Base-by-base conservation (phyloP, 2,329 filamentous ascomycete species). In the Neofusicoccum kwambonambiense region DNA sequence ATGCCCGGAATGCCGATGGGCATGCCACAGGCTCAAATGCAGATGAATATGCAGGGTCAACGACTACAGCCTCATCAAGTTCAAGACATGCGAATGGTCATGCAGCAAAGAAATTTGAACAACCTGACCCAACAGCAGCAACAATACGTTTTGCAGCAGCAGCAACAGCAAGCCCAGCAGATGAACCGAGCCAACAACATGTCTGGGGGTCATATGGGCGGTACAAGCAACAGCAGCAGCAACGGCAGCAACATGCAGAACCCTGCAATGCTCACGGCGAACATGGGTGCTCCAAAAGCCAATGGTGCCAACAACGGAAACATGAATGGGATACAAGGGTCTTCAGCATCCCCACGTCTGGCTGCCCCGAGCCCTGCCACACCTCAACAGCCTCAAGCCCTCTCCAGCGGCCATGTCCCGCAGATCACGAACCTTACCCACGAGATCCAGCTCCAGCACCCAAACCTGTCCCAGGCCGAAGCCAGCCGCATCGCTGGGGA, bases 21-120 rank as follows among this genome's bases (percentile, higher is more conserved):
- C 70, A 82, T 90, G 27, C 87, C 88, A 42, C 89, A 91, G 73
- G 88, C 89, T 27, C 90, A 90, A 68, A 84, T 92, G 80, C 88
- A 90, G 70, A 82, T 83, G 15, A 79, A 83, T 39, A 81, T 84
- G 75, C 81, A 80, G 67, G 79, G 78, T 54, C 84, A 89, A 67
- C 83, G 86, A 62, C 84, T 89, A 63, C 84, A 91, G 80, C 71
- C 70, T 49, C 77, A 77, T 67, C 75, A 74, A 49, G 51, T 61
- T 13, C 75, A 78, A 51, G 73, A 77, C 63, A 71, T 77, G 68
- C 75, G 76, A 12, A 74, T 78, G 70, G 72, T 73, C 15, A 77
- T 79, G 74, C 72, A 56, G 8, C 57, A 54, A 34, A 57, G 51
- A 22, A 65, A 77, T 41, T 73, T 77, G 57, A 68, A 35, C 13